Conservation (phyloP, 2,329 filamentous ascomycete genomes). For the Penicillium olsonii region DNA sequence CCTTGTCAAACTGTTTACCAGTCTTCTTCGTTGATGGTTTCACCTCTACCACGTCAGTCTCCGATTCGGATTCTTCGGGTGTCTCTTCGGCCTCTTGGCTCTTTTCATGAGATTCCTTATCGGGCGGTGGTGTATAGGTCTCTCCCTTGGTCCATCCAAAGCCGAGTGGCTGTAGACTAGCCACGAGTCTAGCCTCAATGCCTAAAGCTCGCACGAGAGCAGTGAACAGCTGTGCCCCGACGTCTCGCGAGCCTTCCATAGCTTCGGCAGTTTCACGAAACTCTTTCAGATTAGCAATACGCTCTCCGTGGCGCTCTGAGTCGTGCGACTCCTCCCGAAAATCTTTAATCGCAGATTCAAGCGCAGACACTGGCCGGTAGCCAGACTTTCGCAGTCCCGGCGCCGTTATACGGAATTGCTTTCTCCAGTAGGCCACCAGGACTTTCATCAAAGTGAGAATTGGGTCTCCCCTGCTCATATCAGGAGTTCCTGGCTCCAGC, state of each 20-base stretch:
- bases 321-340: conserved; percentile 67
- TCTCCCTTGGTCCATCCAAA: conserved; percentile 90
- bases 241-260: conserved; percentile 80
- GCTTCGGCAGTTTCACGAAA: conserved; percentile 69
- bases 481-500: conserved; percentile 68
- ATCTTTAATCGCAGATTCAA: conserved; percentile 72
- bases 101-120: conserved; percentile 18
- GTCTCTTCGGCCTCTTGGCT: conserved; percentile 5
- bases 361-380: conserved; percentile 74
- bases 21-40: conserved; percentile 41
- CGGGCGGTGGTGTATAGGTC: conserved; percentile 60
- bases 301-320: conserved; percentile 71
- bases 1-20: conserved; percentile 64
- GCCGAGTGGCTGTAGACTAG: conserved; percentile 80
- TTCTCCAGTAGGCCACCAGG: conserved; percentile 85
- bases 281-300: conserved; percentile 64
- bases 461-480: conserved; percentile 82
- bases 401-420: conserved; percentile 73
- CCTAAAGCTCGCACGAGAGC: conserved; percentile 78
- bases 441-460: conserved; percentile 73
- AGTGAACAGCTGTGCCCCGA: conserved; percentile 87
- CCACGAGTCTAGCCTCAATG: conserved; percentile 79
- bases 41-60: conserved; percentile 20
- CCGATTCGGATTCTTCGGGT: conserved; percentile 20
- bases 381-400: conserved; percentile 86